phyloP scores from a whole-genome alignment of 176 grass and related monocot genomes.

The Triticum dicoccoides region DNA sequence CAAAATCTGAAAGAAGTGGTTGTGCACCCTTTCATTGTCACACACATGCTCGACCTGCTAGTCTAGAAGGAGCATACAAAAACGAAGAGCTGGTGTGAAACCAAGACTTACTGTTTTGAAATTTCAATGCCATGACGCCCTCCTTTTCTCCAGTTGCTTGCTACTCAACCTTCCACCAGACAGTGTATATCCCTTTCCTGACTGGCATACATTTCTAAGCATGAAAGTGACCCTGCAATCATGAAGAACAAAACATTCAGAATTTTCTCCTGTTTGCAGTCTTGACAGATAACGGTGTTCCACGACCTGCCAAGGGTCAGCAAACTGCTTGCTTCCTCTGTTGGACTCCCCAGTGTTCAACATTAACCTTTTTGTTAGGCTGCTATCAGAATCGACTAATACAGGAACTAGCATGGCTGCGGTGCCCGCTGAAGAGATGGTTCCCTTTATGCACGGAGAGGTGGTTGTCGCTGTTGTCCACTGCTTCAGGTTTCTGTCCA shows the following conservation, averaged over 20 bases:
- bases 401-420: no score
- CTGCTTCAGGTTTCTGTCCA: no score
- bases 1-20: no score
- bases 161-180: not conserved
- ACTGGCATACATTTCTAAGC: not conserved
- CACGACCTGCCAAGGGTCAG: not conserved
- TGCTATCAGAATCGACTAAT: no score
- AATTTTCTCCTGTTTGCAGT: not conserved
- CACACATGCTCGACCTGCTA: no score
- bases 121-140: not conserved
- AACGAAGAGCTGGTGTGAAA: not conserved
- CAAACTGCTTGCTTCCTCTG: not conserved
- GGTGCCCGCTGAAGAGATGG: no score
- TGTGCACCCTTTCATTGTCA: no score
- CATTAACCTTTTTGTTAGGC: not conserved
- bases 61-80: not conserved
- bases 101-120: not conserved
- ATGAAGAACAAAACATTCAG: not conserved
- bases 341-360: not conserved
- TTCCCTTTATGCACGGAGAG: no score
- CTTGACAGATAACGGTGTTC: not conserved
- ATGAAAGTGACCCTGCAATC: not conserved
- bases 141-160: not conserved
- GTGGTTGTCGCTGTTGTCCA: no score
- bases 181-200: not conserved